phyloP scores from a whole-genome alignment of 2,329 filamentous ascomycete genomes.

The Talaromyces sp. region DNA sequence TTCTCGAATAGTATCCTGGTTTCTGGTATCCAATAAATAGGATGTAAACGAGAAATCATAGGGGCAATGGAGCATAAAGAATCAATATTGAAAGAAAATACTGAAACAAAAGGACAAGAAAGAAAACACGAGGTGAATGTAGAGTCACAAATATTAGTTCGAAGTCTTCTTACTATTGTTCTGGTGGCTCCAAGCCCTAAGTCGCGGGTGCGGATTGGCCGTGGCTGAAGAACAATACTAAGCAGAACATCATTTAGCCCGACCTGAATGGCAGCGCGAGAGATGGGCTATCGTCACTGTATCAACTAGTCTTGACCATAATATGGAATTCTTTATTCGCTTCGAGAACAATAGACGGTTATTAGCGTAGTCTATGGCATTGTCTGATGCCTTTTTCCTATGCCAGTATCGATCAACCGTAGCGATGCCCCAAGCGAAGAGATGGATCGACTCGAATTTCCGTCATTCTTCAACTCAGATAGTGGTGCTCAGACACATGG shows the following conservation, averaged over 20 bases:
- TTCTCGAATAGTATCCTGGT: not conserved
- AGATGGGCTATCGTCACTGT: not conserved
- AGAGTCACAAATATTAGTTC: not conserved
- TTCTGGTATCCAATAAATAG: not conserved
- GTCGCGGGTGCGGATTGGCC: conserved; percentile 7
- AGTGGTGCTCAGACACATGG: not conserved
- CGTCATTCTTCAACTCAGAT: not conserved
- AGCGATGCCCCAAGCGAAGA: not conserved
- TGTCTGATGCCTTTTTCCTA: not conserved
- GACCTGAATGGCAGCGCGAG: not conserved
- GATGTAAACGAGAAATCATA: not conserved
- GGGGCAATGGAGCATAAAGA: not conserved
- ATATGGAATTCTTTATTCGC: not conserved
- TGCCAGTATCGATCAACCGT: not conserved
- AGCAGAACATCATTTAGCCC: not conserved
- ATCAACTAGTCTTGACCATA: not conserved
- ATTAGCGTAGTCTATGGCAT: not conserved
- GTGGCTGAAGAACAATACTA: conserved; percentile 17
- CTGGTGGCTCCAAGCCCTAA: conserved; percentile 17
- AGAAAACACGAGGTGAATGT: not conserved
- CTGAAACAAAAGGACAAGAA: not conserved
- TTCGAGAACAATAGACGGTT: not conserved
- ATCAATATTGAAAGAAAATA: not conserved
- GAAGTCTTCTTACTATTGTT: conserved; percentile 17
- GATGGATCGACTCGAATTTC: not conserved